phyloP scores from a whole-genome alignment of 805 yeast species.

The Myxozyma neotropica region DNA sequence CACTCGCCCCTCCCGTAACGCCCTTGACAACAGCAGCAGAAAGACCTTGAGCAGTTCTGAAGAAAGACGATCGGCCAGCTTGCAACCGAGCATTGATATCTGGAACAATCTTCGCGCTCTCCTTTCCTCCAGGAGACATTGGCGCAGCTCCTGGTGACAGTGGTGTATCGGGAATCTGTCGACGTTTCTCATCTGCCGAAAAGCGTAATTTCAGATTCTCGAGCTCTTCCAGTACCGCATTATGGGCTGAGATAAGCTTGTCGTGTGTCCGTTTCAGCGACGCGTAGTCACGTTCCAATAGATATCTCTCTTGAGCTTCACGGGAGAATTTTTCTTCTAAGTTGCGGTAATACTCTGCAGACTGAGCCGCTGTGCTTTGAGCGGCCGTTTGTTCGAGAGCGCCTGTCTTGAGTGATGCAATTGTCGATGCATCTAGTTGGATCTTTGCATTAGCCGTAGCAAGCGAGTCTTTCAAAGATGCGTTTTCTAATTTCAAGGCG shows the following conservation, averaged over 20 bases:
- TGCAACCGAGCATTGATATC: slow-evolving; percentile 23
- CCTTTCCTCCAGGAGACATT: not conserved
- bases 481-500: slow-evolving; percentile 21
- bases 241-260: slow-evolving; percentile 22
- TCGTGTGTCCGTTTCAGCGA: slow-evolving; percentile 29
- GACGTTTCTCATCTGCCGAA: slow-evolving; percentile 27
- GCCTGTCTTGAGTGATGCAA: slow-evolving; percentile 3
- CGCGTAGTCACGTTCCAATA: slow-evolving; percentile 29
- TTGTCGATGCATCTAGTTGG: slow-evolving; percentile 26
- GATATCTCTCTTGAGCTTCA: slow-evolving; percentile 32
- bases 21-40: slow-evolving; percentile 34
- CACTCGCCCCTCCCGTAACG: slow-evolving; percentile 32
- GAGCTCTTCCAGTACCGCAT: slow-evolving; percentile 16
- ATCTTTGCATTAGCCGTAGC: slow-evolving; percentile 29
- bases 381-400: not conserved
- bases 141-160: not conserved
- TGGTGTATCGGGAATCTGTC: slow-evolving; percentile 10
- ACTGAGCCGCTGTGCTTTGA: not conserved
- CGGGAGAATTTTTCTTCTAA: slow-evolving; percentile 32
- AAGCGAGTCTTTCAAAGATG: slow-evolving; percentile 27
- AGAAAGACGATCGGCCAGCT: slow-evolving; percentile 26
- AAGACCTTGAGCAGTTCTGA: slow-evolving; percentile 29
- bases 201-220: slow-evolving; percentile 20
- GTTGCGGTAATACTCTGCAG: slow-evolving; percentile 16
- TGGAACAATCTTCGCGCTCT: not conserved